Evolutionary conservation across 1,139 yeast species (phyloP).

Genomic region (Suhomyces maxii): DNA sequence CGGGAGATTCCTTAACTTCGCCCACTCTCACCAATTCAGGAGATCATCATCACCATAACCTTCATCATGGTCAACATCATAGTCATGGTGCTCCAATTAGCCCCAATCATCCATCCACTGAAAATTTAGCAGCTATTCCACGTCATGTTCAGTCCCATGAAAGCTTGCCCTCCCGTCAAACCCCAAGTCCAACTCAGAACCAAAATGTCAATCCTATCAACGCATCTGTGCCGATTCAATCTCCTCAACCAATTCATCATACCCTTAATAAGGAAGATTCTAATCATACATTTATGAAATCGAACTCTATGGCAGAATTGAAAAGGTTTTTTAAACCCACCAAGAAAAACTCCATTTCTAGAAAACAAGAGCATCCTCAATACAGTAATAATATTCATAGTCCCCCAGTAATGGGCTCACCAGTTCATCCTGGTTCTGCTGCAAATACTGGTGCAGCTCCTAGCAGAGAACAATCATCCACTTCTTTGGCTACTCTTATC

Average conservation of each 20-base stretch:
- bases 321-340: slow-evolving; percentile 45
- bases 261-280: slow-evolving; percentile 27
- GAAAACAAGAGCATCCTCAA: slow-evolving; percentile 19
- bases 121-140: not conserved
- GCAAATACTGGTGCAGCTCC: not conserved
- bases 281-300: slow-evolving; percentile 31
- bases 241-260: slow-evolving; percentile 13
- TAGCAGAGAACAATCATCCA: slow-evolving; percentile 37
- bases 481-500: slow-evolving; percentile 44
- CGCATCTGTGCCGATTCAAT: slow-evolving; percentile 8
- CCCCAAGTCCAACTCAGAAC: slow-evolving; percentile 2
- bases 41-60: slow-evolving; percentile 21
- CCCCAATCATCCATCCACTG: not conserved
- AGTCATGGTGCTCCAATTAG: not conserved
- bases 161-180: slow-evolving; percentile 4
- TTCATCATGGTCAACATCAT: slow-evolving; percentile 16
- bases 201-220: slow-evolving; percentile 1
- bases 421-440: slow-evolving; percentile 1
- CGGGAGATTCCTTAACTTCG: slow-evolving; percentile 35
- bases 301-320: slow-evolving; percentile 43
- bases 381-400: slow-evolving; percentile 32
- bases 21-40: slow-evolving; percentile 34
- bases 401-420: slow-evolving; percentile 27
- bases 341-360: slow-evolving; percentile 30
- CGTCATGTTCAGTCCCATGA: slow-evolving; percentile 4